Evolutionary conservation across 2,329 filamentous ascomycete genomes (phyloP).

Genomic region (Fusarium tuaranense): DNA sequence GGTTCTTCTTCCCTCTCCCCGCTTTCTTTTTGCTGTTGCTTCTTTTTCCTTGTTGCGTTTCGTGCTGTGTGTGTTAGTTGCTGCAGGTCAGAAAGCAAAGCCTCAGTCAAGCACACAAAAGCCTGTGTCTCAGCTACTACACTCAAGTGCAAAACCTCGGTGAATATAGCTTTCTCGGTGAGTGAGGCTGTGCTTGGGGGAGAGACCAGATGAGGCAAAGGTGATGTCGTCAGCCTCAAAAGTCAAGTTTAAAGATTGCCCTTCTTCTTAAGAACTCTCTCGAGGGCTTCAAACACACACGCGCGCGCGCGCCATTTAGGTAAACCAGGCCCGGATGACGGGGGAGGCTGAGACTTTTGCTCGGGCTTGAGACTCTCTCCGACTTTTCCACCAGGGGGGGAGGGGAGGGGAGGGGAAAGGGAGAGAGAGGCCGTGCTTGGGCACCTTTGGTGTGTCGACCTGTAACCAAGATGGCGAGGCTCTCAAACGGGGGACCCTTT

Average conservation of each 20-base stretch:
- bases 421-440: not conserved
- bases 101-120: not conserved
- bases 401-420: too few species aligned
- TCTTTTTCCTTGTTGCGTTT: constrained; percentile 3
- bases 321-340: not conserved
- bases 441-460: not conserved
- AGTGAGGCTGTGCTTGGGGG: constrained; percentile 29
- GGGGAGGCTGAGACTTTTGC: constrained; percentile 2
- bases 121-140: not conserved
- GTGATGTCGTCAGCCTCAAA: constrained; percentile 33
- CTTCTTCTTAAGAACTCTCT: not conserved
- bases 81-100: not conserved
- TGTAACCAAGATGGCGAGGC: not conserved
- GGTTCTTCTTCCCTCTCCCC: not conserved
- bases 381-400: not conserved
- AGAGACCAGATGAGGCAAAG: constrained; percentile 16
- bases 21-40: not conserved
- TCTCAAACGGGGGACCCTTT: constrained; percentile 20
- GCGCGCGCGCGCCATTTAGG: not conserved
- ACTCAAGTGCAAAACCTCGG: not conserved
- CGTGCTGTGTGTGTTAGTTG: constrained; percentile 1
- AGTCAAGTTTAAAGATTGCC: constrained; percentile 10
- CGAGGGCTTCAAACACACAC: not conserved
- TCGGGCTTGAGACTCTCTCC: not conserved
- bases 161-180: constrained; percentile 14